Evolutionary conservation across 768 basidiomycete genomes (phyloP).

Genomic region (Chiua virens): DNA sequence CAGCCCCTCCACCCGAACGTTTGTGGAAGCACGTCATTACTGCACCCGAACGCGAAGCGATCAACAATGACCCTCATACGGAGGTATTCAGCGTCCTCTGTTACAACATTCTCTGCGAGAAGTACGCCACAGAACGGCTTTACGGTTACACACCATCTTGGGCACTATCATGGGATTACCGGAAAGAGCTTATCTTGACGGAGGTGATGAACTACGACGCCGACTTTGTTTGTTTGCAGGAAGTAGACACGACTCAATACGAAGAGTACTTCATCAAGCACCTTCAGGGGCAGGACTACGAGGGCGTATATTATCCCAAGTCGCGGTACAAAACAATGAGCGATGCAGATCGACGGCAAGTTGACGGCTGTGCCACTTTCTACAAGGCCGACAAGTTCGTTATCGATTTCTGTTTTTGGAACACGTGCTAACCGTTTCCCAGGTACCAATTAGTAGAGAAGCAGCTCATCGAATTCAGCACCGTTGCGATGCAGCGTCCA

Average conservation of each 20-base stretch:
- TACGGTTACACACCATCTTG: slow-evolving; percentile 97
- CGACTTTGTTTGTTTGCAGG: slow-evolving; percentile 94
- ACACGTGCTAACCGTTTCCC: slow-evolving; percentile 9
- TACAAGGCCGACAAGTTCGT: slow-evolving; percentile 87
- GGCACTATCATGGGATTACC: slow-evolving; percentile 95
- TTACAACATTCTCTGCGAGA: slow-evolving; percentile 95
- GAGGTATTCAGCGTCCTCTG: slow-evolving; percentile 82
- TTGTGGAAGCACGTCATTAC: slow-evolving; percentile 67
- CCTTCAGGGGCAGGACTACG: slow-evolving; percentile 75
- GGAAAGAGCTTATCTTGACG: slow-evolving; percentile 82
- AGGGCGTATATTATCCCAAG: slow-evolving; percentile 90
- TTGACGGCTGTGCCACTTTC: slow-evolving; percentile 97
- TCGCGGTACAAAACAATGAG: slow-evolving; percentile 92
- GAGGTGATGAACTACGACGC: slow-evolving; percentile 80
- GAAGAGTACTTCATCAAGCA: slow-evolving; percentile 86
- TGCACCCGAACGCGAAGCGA: slow-evolving; percentile 56
- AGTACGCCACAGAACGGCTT: slow-evolving; percentile 80
- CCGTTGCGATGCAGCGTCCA: slow-evolving; percentile 87
- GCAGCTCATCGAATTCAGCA: slow-evolving; percentile 90
- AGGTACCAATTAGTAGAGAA: slow-evolving; percentile 94
- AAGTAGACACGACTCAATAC: slow-evolving; percentile 90
- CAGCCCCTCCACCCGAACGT: slow-evolving; percentile 77
- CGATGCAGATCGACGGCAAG: slow-evolving; percentile 77
- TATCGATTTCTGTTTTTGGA: slow-evolving; percentile 1
- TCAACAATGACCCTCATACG: slow-evolving; percentile 58